Evolutionary conservation across 192 early-diverging fungal species (phyloP), one percentile per base, ranked within the genome.

Genomic region (Backusella liffmaniae): DNA sequence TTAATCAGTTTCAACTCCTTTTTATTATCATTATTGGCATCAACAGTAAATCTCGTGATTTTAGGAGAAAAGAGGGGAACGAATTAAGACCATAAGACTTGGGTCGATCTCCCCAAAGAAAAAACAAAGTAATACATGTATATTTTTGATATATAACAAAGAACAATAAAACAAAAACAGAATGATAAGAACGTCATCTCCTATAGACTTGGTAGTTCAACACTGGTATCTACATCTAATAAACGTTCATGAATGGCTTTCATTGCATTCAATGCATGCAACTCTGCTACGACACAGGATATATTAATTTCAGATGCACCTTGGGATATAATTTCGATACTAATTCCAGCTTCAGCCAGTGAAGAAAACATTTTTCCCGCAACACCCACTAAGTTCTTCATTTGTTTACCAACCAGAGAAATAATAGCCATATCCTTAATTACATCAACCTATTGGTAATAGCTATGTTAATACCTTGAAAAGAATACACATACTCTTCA

Each of bases 261-360:
- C 78, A 97, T 82, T 8, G 96, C 96, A 9, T 73, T 73, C 1
- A 87, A 72, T 3, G 93, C 89, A 37, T 82, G 85, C 46, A 81
- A 76, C 67, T 91, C 87, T 23, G 88, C 88, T 75, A 97, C 92
- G 8, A 97, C 94, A 79, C 96, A 97, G 59, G 91, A 92, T 71
- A 97, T 97, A 83, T 97, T 97, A 82, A 97, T 96, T 83, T 97
- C 96, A 18, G 89, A 91, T 12, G 96, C 94, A 35, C 95, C 96
- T 85, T 97, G 96, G 30, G 92, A 94, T 53, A 97, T 97, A 91
- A 97, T 97, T 82, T 97, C 96, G 71, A 97, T 95, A 80, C 95
- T 97, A 70, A 97, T 91, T 66, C 86, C 83, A 75, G 90, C 86
- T 72, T 89, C 86, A 16, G 94, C 92, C 53, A 97, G 82, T 6